phyloP scores from a whole-genome alignment of 768 basidiomycete genomes.

The Paxillus rubicundulus region DNA sequence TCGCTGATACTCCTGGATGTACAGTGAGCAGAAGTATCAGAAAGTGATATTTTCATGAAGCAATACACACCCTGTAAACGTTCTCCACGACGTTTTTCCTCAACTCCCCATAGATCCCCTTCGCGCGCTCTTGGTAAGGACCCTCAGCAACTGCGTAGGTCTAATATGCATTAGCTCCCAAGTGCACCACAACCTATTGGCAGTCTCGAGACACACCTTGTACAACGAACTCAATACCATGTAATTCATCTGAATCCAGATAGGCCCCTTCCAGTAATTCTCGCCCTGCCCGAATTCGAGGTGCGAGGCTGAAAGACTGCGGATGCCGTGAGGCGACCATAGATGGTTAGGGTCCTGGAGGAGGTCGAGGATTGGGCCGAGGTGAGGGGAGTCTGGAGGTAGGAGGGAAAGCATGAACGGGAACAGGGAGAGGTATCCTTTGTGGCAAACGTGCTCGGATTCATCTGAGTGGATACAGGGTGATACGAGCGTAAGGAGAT shows the following conservation, averaged over 20 bases:
- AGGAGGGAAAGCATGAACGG: conserved; percentile 86
- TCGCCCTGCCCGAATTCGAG: conserved; percentile 90
- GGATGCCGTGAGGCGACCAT: conserved; percentile 89
- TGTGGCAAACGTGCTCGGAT: conserved; percentile 86
- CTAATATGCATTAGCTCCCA: conserved; percentile 36
- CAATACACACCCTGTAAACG: conserved; percentile 59
- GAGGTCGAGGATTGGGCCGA: conserved; percentile 78
- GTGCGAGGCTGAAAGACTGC: conserved; percentile 85
- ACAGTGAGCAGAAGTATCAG: conserved; percentile 7
- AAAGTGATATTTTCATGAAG: background rate
- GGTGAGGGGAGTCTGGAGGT: conserved; percentile 70
- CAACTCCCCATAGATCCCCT: conserved; percentile 75
- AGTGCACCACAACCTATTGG: background rate
- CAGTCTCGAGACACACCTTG: conserved; percentile 46
- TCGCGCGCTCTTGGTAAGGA: conserved; percentile 75
- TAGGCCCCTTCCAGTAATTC: conserved; percentile 96
- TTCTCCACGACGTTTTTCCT: conserved; percentile 84
- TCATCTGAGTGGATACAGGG: conserved; percentile 60
- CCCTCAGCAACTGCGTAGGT: conserved; percentile 76
- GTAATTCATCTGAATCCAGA: conserved; percentile 99
- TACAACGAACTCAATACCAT: conserved; percentile 76
- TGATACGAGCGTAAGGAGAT: conserved; percentile 1
- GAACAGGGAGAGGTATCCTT: conserved; percentile 92
- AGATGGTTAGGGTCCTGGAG: conserved; percentile 78
- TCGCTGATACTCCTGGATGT: conserved; percentile 75